Evolutionary conservation across 2,329 filamentous ascomycete genomes (phyloP).

Genomic region (Colletotrichum eleusines): DNA sequence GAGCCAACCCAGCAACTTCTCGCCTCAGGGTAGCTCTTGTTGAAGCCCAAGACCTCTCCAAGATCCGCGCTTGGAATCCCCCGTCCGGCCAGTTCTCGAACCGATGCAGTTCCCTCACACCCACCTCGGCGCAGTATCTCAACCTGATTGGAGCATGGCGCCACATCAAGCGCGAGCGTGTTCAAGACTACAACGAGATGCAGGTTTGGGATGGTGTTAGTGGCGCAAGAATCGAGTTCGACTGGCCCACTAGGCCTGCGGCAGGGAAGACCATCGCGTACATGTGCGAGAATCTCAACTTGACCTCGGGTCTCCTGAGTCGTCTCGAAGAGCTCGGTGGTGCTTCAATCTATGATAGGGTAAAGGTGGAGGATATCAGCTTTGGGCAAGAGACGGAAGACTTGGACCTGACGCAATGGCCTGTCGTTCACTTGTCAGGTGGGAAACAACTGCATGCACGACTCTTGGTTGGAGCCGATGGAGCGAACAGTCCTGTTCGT

Average conservation of each 20-base stretch:
- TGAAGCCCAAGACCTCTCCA: conserved; percentile 87
- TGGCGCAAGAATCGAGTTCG: conserved; percentile 89
- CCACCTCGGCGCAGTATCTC: conserved; percentile 86
- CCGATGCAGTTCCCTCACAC: conserved; percentile 94
- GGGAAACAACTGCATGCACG: conserved; percentile 80
- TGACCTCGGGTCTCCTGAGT: conserved; percentile 81
- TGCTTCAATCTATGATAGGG: conserved; percentile 79
- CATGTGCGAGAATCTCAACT: conserved; percentile 95
- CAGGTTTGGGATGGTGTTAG: conserved; percentile 97
- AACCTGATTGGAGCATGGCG: conserved; percentile 87
- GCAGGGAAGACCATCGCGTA: conserved; percentile 81
- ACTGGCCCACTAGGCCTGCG: conserved; percentile 69
- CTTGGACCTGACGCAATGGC: conserved; percentile 87
- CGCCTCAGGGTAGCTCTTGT: conserved; percentile 87
- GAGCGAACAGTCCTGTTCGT: conserved; percentile 93
- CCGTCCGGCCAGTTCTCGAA: conserved; percentile 84
- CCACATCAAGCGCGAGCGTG: conserved; percentile 77
- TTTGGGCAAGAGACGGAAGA: conserved; percentile 77
- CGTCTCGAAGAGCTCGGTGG: conserved; percentile 77
- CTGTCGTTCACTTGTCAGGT: conserved; percentile 79
- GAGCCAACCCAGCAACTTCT: conserved; percentile 79
- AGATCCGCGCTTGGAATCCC: conserved; percentile 74
- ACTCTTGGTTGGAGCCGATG: conserved; percentile 91
- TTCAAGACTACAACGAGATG: conserved; percentile 95
- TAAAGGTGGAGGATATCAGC: conserved; percentile 82